Evolutionary conservation across 2,329 filamentous ascomycete genomes (phyloP), one percentile per base, ranked within the genome.

Genomic region (Microsporum audouinii): DNA sequence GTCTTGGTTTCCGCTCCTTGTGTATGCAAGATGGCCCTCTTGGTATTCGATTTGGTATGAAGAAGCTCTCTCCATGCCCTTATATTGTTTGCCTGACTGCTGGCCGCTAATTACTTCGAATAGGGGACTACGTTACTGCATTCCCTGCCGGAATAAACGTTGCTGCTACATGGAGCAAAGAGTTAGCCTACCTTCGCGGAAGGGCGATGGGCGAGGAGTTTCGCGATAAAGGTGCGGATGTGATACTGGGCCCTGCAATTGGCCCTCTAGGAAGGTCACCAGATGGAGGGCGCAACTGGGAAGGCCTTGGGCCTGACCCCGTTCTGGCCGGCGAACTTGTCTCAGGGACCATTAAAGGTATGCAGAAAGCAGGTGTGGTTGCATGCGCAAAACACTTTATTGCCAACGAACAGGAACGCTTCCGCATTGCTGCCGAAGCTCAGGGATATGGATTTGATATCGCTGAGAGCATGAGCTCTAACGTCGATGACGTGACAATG

Each of bases 1-100:
- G 78, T 69, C 67, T 77, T 41, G 88, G 88, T 45, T 78, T 86
- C 5, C 84, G 82, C 66, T 80, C 84, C 31, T 77, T 95, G n/a
- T 96, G 91, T 72, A 77, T 94, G 78, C 90, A 96, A 69, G 91
- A 96, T 71, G 86, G 88, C 2, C 91, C 91, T 4, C 78, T 94
- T 0, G 91, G 91, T 63, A 78, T 96, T 61, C 87, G 91, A 59
- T 82, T 86, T 62, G 78, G 80, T 82, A 73, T 58, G 78, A 23
- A 23, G 39, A n/a, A 43, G 39, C 39, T 62, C 60, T 10, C 8
- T 34, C 14, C 4, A 36, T 36, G 7, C 14, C n/a, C 6, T 5
- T 14, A 7, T 33, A 2, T 6, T 12, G 10, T n/a, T 2, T n/a
- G 8, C 49, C 12, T n/a, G 5, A 10, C 14, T 34, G 33, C 49